Percentiles rank a stretch among this genome's conserved stretches.
phyloP scores from a whole-genome alignment of 805 yeast genomes.

The Lipomyces anomalus region DNA sequence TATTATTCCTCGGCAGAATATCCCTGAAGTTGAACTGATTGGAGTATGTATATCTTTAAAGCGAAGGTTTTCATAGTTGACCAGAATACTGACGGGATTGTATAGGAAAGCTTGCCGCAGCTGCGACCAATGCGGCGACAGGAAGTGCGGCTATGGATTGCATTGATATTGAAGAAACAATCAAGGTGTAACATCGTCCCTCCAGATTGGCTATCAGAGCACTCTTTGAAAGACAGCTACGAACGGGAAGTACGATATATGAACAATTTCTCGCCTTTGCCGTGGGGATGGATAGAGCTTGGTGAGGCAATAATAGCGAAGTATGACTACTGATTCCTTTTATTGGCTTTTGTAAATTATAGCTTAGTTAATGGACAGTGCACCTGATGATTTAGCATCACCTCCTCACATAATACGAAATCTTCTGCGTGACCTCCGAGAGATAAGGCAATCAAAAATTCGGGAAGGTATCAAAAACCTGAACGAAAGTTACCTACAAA shows the following conservation, averaged over 20 bases:
- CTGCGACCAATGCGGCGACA: constrained; percentile 63
- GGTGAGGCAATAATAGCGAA: constrained; percentile 62
- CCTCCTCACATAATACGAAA: constrained; percentile 66
- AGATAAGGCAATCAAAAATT: constrained; percentile 73
- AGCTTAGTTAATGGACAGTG: constrained; percentile 35
- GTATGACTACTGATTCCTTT: constrained; percentile 7
- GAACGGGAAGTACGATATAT: constrained; percentile 60
- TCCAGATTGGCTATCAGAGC: constrained; percentile 73
- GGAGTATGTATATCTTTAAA: constrained; percentile 42
- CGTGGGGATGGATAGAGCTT: constrained; percentile 85
- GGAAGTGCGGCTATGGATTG: constrained; percentile 81
- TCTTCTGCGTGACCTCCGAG: constrained; percentile 74
- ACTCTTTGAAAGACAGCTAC: constrained; percentile 49
- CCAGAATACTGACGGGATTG: constrained; percentile 22
- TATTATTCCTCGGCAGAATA: constrained; percentile 71
- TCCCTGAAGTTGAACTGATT: constrained; percentile 58
- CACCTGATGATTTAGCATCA: constrained; percentile 73
- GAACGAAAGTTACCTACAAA: constrained; percentile 74
- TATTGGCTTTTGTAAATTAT: neutral
- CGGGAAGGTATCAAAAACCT: constrained; percentile 70
- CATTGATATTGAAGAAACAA: constrained; percentile 74
- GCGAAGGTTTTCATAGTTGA: constrained; percentile 8
- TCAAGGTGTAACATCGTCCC: constrained; percentile 78
- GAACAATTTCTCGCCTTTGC: constrained; percentile 59
- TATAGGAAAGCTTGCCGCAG: constrained; percentile 45